Conservation (phyloP, 2,329 filamentous ascomycete species). For the Microascus cirrosus region DNA sequence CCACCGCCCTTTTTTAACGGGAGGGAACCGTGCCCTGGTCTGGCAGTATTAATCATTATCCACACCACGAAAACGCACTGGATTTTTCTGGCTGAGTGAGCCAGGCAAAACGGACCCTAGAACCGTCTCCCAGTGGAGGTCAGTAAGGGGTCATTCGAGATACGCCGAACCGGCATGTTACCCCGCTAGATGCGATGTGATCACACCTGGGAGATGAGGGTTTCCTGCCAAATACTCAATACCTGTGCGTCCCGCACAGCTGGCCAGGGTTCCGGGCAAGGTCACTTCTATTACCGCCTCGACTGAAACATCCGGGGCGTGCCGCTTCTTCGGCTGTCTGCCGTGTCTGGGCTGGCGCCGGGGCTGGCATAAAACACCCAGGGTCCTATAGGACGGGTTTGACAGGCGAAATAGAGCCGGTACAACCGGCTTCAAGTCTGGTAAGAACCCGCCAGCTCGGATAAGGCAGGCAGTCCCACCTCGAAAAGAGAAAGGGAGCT, state of each 20-base stretch:
- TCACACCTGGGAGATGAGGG: neutral
- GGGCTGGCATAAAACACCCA: neutral
- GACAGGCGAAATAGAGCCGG: constrained; percentile 3
- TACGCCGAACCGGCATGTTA: neutral
- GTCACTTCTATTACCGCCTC: neutral
- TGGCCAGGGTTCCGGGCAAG: neutral
- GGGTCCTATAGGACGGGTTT: neutral
- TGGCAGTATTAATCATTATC: too few relatives aligned
- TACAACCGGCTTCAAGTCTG: neutral
- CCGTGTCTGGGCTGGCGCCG: neutral
- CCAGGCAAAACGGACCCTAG: neutral
- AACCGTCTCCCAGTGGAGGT: neutral
- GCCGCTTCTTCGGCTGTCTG: neutral
- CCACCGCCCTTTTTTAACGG: too few relatives aligned
- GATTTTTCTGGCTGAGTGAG: neutral
- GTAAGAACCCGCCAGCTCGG: constrained; percentile 4
- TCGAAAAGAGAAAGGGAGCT: neutral
- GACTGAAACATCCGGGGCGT: neutral
- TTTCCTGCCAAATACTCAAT: neutral
- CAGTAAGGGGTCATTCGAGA: neutral
- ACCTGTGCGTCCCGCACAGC: neutral
- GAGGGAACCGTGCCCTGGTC: too few relatives aligned
- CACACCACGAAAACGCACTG: too few relatives aligned
- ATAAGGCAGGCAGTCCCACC: neutral
- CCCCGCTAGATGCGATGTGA: neutral